These are phyloP conservation scores for Xylaria sp. DNA, from an alignment of 2,329 filamentous ascomycete genomes.

Conservation along the genomic window DNA sequence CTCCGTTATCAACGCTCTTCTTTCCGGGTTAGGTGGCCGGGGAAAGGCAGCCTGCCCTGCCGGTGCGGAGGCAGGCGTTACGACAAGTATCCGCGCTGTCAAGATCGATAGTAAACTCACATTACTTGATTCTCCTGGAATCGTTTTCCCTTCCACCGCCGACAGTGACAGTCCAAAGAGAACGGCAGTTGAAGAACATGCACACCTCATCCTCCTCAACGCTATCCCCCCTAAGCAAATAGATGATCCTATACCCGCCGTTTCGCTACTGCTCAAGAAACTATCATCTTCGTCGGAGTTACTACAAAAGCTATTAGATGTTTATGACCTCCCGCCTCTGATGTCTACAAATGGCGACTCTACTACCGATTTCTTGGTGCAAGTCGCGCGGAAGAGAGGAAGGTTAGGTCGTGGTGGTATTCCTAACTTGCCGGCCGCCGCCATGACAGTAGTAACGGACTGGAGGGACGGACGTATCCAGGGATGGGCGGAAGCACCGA, in stretches of 20 bases:
- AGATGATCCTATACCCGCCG: slow-evolving; percentile 88
- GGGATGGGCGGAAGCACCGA: slow-evolving; percentile 86
- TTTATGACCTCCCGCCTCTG: slow-evolving; percentile 87
- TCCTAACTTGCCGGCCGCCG: slow-evolving; percentile 87
- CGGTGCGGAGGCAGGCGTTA: slow-evolving; percentile 91
- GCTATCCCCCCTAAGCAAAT: slow-evolving; percentile 95
- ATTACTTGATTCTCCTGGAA: slow-evolving; percentile 91
- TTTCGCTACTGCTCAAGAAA: slow-evolving; percentile 83
- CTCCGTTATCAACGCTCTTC: slow-evolving; percentile 93
- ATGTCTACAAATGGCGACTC: slow-evolving; percentile 76
- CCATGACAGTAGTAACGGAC: slow-evolving; percentile 94
- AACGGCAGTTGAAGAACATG: slow-evolving; percentile 77
- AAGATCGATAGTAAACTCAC: slow-evolving; percentile 96
- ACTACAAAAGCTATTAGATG: slow-evolving; percentile 79
- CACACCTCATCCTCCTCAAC: slow-evolving; percentile 87
- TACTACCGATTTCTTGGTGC: slow-evolving; percentile 91
- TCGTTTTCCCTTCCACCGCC: slow-evolving; percentile 82
- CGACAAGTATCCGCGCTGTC: slow-evolving; percentile 85
- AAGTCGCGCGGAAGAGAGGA: slow-evolving; percentile 93
- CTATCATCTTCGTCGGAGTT: slow-evolving; percentile 78
- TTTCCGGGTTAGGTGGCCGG: slow-evolving; percentile 76
- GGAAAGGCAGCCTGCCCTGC: slow-evolving; percentile 79
- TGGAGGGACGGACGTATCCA: slow-evolving; percentile 96
- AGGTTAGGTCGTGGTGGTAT: slow-evolving; percentile 88
- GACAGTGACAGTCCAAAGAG: slow-evolving; percentile 41